phyloP scores from a whole-genome alignment of 2,329 filamentous ascomycete species.

The Cyphellophora europaea region DNA sequence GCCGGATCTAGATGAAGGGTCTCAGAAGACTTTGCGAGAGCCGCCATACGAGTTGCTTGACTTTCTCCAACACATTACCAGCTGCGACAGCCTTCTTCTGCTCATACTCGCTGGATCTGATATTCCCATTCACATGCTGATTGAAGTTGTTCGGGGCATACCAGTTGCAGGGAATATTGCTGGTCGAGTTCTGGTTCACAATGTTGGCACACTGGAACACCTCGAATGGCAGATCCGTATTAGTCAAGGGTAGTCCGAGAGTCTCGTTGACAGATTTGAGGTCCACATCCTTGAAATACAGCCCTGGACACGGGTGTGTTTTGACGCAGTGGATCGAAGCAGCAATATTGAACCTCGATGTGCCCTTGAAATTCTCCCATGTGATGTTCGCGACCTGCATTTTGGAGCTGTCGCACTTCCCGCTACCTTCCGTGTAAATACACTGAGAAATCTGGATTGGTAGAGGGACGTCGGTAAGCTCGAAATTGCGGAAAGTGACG shows the following conservation, averaged over 20 bases:
- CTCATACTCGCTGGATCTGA: not conserved
- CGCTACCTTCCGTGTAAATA: conserved; percentile 26
- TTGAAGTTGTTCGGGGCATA: conserved; percentile 18
- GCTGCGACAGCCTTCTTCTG: no score
- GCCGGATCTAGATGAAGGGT: no score
- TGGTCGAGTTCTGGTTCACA: conserved; percentile 13
- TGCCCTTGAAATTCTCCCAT: conserved; percentile 39
- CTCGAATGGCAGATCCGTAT: conserved; percentile 13
- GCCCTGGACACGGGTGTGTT: conserved; percentile 33
- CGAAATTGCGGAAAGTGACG: conserved; percentile 56
- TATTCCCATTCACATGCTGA: not conserved
- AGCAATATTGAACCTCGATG: conserved; percentile 39
- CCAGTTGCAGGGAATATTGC: conserved; percentile 20
- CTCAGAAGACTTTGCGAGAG: no score
- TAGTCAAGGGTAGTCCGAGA: conserved; percentile 24
- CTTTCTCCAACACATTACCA: no score
- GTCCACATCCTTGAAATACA: conserved; percentile 37
- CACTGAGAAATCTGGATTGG: conserved; percentile 58
- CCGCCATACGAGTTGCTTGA: no score
- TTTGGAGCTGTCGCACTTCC: conserved; percentile 29
- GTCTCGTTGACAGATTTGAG: conserved; percentile 32
- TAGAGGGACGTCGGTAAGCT: conserved; percentile 54
- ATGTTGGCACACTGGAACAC: conserved; percentile 36
- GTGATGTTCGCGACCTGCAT: conserved; percentile 37
- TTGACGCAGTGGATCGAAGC: conserved; percentile 37